These are phyloP conservation scores for Saccharomycopsis sp. DNA, from an alignment of 805 yeast species.

Conservation along the genomic window DNA sequence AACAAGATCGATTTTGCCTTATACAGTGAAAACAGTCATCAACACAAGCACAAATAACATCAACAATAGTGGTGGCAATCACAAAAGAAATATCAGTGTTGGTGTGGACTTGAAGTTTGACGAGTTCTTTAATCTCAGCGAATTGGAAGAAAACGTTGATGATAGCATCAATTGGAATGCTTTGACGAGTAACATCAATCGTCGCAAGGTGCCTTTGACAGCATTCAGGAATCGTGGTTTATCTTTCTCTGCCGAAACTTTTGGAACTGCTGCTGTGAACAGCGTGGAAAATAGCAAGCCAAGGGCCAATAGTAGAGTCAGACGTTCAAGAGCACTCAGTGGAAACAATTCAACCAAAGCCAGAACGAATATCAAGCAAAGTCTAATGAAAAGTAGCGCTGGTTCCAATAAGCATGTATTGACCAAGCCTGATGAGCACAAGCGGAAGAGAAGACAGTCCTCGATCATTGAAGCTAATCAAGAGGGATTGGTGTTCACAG, in stretches of 20 bases:
- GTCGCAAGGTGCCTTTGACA: constrained; percentile 65
- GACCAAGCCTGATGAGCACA: constrained; percentile 18
- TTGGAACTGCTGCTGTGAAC: too few species aligned
- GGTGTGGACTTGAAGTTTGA: constrained; percentile 46
- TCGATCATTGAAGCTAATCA: constrained; percentile 54
- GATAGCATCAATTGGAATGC: constrained; percentile 26
- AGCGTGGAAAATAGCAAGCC: not conserved
- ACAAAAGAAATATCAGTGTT: not conserved
- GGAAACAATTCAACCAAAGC: constrained; percentile 7
- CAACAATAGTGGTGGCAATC: constrained; percentile 1
- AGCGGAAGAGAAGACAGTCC: constrained; percentile 51
- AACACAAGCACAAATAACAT: constrained; percentile 1
- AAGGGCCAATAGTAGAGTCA: constrained; percentile 4
- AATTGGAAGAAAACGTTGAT: constrained; percentile 65
- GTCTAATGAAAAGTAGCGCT: not conserved
- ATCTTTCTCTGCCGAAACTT: constrained; percentile 26
- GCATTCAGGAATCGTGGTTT: constrained; percentile 83
- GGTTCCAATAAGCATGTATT: not conserved
- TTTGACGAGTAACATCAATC: constrained; percentile 29
- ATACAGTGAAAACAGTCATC: constrained; percentile 20
- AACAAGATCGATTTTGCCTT: constrained; percentile 68
- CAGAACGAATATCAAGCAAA: constrained; percentile 11
- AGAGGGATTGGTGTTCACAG: constrained; percentile 68
- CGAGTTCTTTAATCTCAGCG: constrained; percentile 82
- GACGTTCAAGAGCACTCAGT: constrained; percentile 11